Evolutionary conservation across 2,329 filamentous ascomycete species (phyloP), one percentile per base, ranked within the genome.

Genomic region (Botrytis galanthina): DNA sequence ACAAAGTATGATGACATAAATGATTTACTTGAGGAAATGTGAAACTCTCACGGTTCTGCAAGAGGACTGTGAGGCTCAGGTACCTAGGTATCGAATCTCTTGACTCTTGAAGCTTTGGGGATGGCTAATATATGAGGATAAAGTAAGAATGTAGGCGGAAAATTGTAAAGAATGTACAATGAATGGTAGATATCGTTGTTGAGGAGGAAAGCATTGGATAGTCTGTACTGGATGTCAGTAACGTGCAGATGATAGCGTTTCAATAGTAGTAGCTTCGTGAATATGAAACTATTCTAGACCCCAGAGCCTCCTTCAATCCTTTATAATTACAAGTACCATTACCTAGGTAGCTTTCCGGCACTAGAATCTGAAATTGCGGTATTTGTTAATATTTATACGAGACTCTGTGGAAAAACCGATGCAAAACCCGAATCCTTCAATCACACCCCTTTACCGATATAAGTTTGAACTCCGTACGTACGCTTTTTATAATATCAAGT

Each of bases 41-140:
- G 61, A 63, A 39, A 63, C 61, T 63, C 16, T 63, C 61, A 63
- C 61, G 61, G 61, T 29, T 63, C 39, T 44, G 10, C 42, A 32
- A 18, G 39, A 63, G 61, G n/a, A 44, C 61, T 63, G 61, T 63
- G 61, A 63, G 39, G n/a, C 12, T 42, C n/a, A 22, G 44, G 61
- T 22, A 32, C 14, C 26, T 42, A 42, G 37, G 37, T 29, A 62
- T 20, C 60, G 26, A 29, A 29, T 62, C 26, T 42, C 35, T 39
- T 39, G 35, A 39, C 35, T 32, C 32, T 61, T 39, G 59, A 61
- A 61, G 59, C 32, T 61, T 61, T n/a, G 59, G 26, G 35, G 22
- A 61, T 42, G 37, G 37, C 26, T 42, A n/a, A 26, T 20, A 26
- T 42, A n/a, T 62, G 12, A 62, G 16, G 16, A 29, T 42, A 42